These are phyloP conservation scores for Fusarium sp. DNA, from an alignment of 2,329 filamentous ascomycete genomes.

Conservation along the genomic window DNA sequence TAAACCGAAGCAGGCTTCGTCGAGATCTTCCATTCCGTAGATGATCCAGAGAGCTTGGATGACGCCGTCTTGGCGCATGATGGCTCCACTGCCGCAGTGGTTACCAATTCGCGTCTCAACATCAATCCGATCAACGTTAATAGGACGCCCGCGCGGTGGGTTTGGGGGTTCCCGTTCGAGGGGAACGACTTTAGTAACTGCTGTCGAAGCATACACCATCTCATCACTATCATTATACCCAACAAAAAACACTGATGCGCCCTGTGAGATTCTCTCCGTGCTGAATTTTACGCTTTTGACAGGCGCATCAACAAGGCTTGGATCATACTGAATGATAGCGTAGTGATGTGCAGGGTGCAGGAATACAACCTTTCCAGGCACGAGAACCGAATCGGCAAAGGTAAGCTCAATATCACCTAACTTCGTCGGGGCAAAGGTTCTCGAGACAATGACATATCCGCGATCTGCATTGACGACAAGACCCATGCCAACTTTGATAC, in stretches of 20 bases:
- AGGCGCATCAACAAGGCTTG: conserved; percentile 88
- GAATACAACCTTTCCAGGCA: conserved; percentile 94
- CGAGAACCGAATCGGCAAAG: conserved; percentile 96
- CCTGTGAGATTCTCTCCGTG: conserved; percentile 85
- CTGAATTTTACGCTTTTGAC: conserved; percentile 89
- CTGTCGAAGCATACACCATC: conserved; percentile 92
- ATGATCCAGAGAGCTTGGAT: conserved; percentile 97
- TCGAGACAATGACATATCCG: conserved; percentile 90
- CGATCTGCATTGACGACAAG: conserved; percentile 96
- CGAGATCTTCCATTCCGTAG: conserved; percentile 60
- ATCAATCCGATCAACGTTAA: conserved; percentile 96
- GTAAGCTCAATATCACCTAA: conserved; percentile 96
- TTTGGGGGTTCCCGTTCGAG: conserved; percentile 90
- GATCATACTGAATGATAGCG: conserved; percentile 93
- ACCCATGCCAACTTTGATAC: conserved; percentile 94
- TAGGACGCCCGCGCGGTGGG: conserved; percentile 91
- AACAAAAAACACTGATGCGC: conserved; percentile 93
- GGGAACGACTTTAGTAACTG: conserved; percentile 95
- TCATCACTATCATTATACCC: conserved; percentile 96
- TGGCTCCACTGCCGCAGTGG: conserved; percentile 92
- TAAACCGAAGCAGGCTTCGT: conserved; percentile 72
- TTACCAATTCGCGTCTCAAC: conserved; percentile 92
- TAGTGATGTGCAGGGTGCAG: conserved; percentile 97
- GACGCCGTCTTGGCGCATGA: conserved; percentile 88
- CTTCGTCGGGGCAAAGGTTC: conserved; percentile 94